Conservation (phyloP, 257 asterid genomes). For the Dorcoceras hygrometricum region DNA sequence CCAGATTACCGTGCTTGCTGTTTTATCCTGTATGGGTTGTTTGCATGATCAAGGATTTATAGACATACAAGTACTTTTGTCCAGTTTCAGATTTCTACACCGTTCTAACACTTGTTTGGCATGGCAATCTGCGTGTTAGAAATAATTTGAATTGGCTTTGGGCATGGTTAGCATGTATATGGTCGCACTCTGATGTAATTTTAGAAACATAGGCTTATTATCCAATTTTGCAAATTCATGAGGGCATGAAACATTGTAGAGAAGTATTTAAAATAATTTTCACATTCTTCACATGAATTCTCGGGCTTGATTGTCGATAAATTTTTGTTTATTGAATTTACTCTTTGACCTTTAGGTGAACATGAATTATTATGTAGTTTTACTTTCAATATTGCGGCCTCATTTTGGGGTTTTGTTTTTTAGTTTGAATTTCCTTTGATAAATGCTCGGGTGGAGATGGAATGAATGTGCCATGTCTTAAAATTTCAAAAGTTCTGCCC, state of each 20-base stretch:
- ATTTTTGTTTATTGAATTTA: background rate
- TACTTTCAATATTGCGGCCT: background rate
- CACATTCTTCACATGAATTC: background rate
- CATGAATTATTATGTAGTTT: background rate
- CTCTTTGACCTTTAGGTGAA: background rate
- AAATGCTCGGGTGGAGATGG: background rate
- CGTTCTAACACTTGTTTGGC: background rate
- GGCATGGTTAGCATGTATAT: background rate
- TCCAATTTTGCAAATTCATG: background rate
- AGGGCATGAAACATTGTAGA: background rate
- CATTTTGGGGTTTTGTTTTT: background rate
- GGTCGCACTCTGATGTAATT: background rate
- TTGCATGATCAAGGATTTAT: background rate
- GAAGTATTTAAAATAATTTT: background rate
- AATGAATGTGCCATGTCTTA: background rate
- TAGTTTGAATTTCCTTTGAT: background rate
- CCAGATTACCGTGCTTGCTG: slow-evolving; percentile 18
- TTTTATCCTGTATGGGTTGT: slow-evolving; percentile 2
- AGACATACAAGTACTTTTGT: background rate
- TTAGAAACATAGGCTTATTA: no score
- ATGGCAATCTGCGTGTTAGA: background rate
- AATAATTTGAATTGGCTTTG: background rate
- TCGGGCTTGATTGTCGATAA: background rate
- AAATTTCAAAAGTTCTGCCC: background rate
- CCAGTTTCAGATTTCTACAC: background rate